phyloP scores from a whole-genome alignment of 2,329 filamentous ascomycete genomes.

The Fusarium virguliforme region DNA sequence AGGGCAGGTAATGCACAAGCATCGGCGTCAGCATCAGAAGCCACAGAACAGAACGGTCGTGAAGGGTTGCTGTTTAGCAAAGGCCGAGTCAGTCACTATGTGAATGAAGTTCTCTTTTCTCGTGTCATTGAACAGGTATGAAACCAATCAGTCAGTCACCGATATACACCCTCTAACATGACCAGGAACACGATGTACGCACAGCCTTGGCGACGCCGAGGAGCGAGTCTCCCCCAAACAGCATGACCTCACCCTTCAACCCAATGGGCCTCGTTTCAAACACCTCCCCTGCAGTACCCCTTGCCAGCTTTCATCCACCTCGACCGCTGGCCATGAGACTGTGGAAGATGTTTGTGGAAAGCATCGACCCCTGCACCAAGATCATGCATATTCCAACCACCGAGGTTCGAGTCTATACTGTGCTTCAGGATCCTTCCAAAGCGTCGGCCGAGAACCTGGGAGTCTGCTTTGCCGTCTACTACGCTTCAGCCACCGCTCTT shows the following conservation, averaged over 20 bases:
- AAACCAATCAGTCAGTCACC: background rate
- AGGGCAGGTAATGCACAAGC: background rate
- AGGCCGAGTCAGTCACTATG: conserved; percentile 55
- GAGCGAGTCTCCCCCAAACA: conserved; percentile 13
- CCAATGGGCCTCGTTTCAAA: conserved; percentile 55
- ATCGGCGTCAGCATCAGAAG: background rate
- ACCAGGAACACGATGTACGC: conserved; percentile 48
- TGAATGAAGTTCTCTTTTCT: conserved; percentile 58
- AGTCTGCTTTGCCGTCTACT: conserved; percentile 67
- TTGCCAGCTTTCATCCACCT: conserved; percentile 47
- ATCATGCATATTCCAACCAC: conserved; percentile 53
- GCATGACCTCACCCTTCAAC: conserved; percentile 50
- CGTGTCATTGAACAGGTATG: conserved; percentile 56
- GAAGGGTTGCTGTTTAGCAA: conserved; percentile 53
- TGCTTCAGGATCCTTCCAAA: conserved; percentile 49
- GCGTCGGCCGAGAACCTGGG: conserved; percentile 54
- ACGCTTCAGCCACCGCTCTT: conserved; percentile 62
- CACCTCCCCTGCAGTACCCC: conserved; percentile 34
- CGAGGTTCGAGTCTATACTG: conserved; percentile 55
- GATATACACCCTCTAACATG: background rate
- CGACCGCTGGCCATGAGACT: conserved; percentile 51
- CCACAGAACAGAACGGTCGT: conserved; percentile 6
- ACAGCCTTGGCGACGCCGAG: conserved; percentile 44
- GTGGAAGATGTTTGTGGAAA: conserved; percentile 53
- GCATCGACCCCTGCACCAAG: conserved; percentile 52